phyloP scores from a whole-genome alignment of 306 rosid species.

The Gleditsia sinensis region DNA sequence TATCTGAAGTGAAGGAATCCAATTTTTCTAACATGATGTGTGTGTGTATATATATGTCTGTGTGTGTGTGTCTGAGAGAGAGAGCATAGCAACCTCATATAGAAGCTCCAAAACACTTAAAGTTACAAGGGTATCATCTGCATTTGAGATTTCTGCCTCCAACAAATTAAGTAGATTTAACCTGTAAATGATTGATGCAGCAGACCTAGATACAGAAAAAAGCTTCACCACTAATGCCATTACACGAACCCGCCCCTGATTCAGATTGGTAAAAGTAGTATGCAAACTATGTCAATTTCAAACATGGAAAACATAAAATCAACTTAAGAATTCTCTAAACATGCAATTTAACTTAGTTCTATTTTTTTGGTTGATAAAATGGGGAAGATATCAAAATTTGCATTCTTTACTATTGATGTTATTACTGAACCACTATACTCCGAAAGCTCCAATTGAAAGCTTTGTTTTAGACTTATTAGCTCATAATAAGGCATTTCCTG shows the following conservation, averaged over 20 bases:
- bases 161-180: constrained; percentile 68
- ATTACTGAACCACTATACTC: background rate
- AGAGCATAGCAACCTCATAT: constrained; percentile 67
- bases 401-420: background rate
- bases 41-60: too few relatives aligned
- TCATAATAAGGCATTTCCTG: background rate
- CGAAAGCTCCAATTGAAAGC: background rate
- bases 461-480: background rate
- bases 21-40: background rate
- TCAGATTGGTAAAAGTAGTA: constrained; percentile 20
- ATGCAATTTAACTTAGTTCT: background rate
- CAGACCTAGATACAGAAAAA: constrained; percentile 70
- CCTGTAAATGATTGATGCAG: constrained; percentile 65
- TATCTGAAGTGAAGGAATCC: background rate
- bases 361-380: background rate
- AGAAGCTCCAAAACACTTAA: constrained; percentile 87
- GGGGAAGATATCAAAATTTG: background rate
- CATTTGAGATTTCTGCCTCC: constrained; percentile 71
- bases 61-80: too few relatives aligned
- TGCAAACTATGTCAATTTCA: constrained; percentile 25
- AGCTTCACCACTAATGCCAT: constrained; percentile 90
- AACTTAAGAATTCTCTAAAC: background rate
- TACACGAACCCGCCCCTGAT: constrained; percentile 87
- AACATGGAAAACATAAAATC: constrained; percentile 16
- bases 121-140: constrained; percentile 78